Evolutionary conservation across 2,329 filamentous ascomycete species (phyloP).

Genomic region (Bretziella fagacearum): DNA sequence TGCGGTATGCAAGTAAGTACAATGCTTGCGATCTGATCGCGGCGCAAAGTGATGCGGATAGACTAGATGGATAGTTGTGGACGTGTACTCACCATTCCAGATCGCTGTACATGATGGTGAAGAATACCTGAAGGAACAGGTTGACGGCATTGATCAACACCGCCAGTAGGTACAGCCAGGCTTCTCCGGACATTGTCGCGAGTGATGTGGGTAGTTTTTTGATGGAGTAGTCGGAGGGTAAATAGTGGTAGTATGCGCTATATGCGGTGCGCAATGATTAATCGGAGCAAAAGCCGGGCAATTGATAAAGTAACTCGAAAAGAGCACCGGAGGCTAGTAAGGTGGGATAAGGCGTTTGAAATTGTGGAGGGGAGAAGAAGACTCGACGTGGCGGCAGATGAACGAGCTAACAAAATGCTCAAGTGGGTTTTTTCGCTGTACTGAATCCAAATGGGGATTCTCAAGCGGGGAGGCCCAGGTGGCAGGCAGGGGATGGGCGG

Average conservation of each 20-base stretch:
- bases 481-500: too few relatives aligned
- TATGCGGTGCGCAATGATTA: too few relatives aligned
- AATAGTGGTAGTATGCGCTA: neutral
- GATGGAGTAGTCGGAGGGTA: neutral
- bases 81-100: constrained; percentile 80
- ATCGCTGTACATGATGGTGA: constrained; percentile 99
- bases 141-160: constrained; percentile 99
- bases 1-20: too few relatives aligned
- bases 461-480: too few relatives aligned
- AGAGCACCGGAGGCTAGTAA: too few relatives aligned
- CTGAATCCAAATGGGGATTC: too few relatives aligned
- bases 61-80: neutral
- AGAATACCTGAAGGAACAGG: constrained; percentile 98
- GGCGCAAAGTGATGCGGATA: neutral
- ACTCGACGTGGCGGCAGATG: too few relatives aligned
- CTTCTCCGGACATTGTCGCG: constrained; percentile 72
- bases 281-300: too few relatives aligned
- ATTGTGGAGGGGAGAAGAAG: too few relatives aligned
- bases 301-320: too few relatives aligned
- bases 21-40: neutral
- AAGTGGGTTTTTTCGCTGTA: too few relatives aligned
- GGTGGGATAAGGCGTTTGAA: neutral
- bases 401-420: too few relatives aligned
- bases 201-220: neutral
- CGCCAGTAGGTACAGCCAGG: constrained; percentile 93